phyloP scores from a whole-genome alignment of 2,329 filamentous ascomycete genomes.

The Apiospora arundinis region DNA sequence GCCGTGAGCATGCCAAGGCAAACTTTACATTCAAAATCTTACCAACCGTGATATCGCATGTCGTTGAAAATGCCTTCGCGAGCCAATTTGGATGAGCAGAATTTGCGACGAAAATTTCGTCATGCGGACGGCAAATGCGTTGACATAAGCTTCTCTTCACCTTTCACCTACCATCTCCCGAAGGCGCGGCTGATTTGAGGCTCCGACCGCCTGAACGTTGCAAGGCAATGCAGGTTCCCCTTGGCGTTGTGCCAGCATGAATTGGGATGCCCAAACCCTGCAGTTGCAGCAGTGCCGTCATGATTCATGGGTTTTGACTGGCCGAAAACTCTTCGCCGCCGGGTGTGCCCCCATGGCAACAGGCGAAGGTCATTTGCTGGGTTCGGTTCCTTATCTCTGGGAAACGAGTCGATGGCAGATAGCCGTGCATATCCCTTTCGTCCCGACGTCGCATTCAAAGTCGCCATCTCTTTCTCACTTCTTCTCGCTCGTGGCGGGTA shows the following conservation, averaged over 20 bases:
- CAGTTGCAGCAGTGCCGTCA: not conserved
- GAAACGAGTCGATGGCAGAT: not conserved
- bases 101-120: not conserved
- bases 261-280: not conserved
- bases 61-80: not conserved
- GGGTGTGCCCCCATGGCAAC: not conserved
- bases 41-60: not conserved
- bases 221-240: slow-evolving; percentile 7
- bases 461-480: not conserved
- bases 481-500: not conserved
- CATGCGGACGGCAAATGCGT: not conserved
- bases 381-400: not conserved
- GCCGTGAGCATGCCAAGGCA: not conserved
- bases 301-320: slow-evolving; percentile 4
- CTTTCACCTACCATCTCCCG: not conserved
- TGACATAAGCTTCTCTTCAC: not conserved
- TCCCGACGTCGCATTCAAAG: not conserved
- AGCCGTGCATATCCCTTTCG: not conserved
- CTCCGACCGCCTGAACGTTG: not conserved
- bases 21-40: not conserved
- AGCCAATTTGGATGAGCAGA: not conserved
- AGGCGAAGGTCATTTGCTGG: not conserved
- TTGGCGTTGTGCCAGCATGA: not conserved
- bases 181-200: not conserved
- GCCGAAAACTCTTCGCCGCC: not conserved